phyloP scores from a whole-genome alignment of 2,329 filamentous ascomycete genomes.

The Hypoxylon sp. region DNA sequence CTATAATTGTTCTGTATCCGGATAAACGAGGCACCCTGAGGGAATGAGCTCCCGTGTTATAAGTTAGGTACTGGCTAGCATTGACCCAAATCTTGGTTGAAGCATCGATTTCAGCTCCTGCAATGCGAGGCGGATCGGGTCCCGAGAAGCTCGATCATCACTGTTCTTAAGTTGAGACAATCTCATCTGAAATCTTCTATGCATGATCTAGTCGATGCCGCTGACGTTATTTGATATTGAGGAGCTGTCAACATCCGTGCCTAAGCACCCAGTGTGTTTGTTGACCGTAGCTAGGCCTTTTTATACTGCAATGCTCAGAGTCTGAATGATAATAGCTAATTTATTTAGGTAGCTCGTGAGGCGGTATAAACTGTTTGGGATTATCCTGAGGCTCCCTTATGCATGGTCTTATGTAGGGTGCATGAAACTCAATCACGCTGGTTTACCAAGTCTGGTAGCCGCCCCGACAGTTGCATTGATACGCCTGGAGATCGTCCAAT shows the following conservation, averaged over 20 bases:
- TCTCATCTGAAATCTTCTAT: background rate
- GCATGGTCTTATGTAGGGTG: constrained; percentile 8
- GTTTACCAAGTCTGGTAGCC: constrained; percentile 12
- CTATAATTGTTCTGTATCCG: background rate
- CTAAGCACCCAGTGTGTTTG: background rate
- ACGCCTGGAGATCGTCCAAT: constrained; percentile 15
- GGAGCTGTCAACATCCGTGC: background rate
- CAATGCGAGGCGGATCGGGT: constrained; percentile 4
- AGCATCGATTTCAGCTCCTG: background rate
- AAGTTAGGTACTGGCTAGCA: background rate
- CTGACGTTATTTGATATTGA: background rate
- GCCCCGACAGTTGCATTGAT: constrained; percentile 30
- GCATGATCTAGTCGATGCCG: background rate
- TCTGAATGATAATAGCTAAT: background rate
- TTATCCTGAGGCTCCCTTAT: constrained; percentile 23
- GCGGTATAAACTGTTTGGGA: constrained; percentile 4
- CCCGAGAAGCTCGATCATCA: background rate
- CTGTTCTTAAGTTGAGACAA: constrained; percentile 4
- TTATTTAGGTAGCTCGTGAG: background rate
- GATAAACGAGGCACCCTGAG: background rate
- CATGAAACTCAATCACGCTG: constrained; percentile 26
- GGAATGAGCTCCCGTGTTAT: background rate
- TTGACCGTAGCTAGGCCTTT: background rate
- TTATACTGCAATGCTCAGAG: background rate
- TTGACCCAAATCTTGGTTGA: constrained; percentile 1